Base-by-base conservation (phyloP, 2,329 filamentous ascomycete species). In the Zasmidium cellare region DNA sequence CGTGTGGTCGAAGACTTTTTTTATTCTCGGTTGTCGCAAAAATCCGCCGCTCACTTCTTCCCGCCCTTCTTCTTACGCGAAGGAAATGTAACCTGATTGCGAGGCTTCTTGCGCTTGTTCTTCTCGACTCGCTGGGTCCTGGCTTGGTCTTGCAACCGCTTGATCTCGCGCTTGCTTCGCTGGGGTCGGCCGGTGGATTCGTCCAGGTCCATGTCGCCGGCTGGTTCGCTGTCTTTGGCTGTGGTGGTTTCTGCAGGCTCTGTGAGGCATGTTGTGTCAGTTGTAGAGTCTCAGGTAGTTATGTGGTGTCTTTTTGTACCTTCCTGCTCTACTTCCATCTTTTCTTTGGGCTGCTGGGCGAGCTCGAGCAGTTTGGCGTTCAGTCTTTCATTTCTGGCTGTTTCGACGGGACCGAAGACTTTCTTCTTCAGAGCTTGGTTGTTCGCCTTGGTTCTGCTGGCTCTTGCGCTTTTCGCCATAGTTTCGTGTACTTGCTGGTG, bases 401-500 rank as follows among this genome's bases (percentile, higher is more conserved):
- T 79, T 74, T 93, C 91, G 55, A 87, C 86, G 16, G 93, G 93
- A 1, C 88, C 90, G 76, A 96, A 97, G 65, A 97, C 88, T 64
- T 85, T 86, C 65, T 84, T 81, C 75, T 92, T 92, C 64, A 96
- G 83, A 68, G 85, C 87, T 67, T 84, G 82, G 78, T 92, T 91
- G 80, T 97, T 97, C 70, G 83, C 82, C 80, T 97, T 97, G 69
- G 82, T 86, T 65, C 84, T 81, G 73, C 88, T 96, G 65, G 92
- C 85, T 74, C 93, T 84, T 60, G 89, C 81, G 72, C 90, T 89
- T 75, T 96, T 97, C 22, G 92, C 93, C 93, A 97, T 97, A 67
- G 56, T 82, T n/a, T n/a, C n/a, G 58, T 51, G 22, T 57, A 41
- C 6, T 41, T 16, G 35, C n/a, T 14, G 12, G 35, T 9, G 35